phyloP scores from a whole-genome alignment of 306 rosid species.

The Styphnolobium japonicum region DNA sequence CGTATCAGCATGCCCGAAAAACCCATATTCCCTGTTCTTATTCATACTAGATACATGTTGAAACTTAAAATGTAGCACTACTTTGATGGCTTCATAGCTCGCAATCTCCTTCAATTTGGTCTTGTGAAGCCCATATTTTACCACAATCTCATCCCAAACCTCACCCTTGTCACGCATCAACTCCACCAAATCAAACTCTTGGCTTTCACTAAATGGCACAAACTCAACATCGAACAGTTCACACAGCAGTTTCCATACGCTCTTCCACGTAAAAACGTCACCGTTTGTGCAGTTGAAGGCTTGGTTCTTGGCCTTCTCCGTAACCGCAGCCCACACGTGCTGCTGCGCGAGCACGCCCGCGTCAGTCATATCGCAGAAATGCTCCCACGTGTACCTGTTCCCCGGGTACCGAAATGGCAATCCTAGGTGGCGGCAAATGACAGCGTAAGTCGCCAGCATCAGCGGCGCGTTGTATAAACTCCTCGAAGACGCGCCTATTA shows the following conservation, averaged over 20 bases:
- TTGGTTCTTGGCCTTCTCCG: slow-evolving; percentile 12
- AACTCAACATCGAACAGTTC: slow-evolving; percentile 26
- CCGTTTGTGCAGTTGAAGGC: slow-evolving; percentile 47
- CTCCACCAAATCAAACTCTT: slow-evolving; percentile 32
- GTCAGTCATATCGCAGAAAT: slow-evolving; percentile 44
- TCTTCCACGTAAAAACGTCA: slow-evolving; percentile 41
- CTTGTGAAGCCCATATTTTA: slow-evolving; percentile 29
- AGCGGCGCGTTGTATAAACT: slow-evolving; percentile 16
- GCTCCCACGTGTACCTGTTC: slow-evolving; percentile 42
- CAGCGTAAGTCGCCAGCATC: slow-evolving; percentile 14
- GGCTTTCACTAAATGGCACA: slow-evolving; percentile 14
- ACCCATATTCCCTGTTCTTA: slow-evolving; percentile 43
- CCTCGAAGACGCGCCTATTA: slow-evolving; percentile 26
- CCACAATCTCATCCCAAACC: slow-evolving; percentile 45
- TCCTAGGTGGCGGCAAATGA: slow-evolving; percentile 23
- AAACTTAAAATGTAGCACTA: slow-evolving; percentile 22
- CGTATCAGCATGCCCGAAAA: slow-evolving; percentile 21
- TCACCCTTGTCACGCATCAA: slow-evolving; percentile 37
- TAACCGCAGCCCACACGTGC: slow-evolving; percentile 47
- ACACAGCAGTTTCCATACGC: slow-evolving; percentile 21
- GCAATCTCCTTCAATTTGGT: slow-evolving; percentile 42
- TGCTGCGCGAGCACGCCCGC: slow-evolving; percentile 35
- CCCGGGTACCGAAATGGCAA: slow-evolving; percentile 33
- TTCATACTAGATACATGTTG: slow-evolving; percentile 51
- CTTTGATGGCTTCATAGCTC: background rate